Conservation (phyloP, 164 flowering plant genomes). For the Sedum album region DNA sequence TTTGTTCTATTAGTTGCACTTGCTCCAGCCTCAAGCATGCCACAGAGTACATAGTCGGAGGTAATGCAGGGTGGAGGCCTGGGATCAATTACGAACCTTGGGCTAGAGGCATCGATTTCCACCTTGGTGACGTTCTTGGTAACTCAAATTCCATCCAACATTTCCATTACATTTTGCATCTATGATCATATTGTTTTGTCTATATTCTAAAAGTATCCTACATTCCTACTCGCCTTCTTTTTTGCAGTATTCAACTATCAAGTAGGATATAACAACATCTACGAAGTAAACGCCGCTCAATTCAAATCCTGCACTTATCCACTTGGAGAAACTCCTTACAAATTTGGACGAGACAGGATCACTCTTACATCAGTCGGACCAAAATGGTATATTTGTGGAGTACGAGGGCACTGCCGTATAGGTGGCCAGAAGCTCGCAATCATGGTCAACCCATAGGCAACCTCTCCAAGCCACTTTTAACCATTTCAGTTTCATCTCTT, state of each 20-base stretch:
- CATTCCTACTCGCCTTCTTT: too few relatives aligned
- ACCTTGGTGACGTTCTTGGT: slow-evolving; percentile 8
- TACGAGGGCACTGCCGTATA: too few relatives aligned
- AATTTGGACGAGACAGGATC: background rate
- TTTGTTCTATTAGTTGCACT: background rate
- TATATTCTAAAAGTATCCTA: too few relatives aligned
- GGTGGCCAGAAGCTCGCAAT: too few relatives aligned
- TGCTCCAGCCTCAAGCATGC: background rate
- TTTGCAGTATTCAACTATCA: slow-evolving; percentile 12
- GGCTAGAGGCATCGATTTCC: slow-evolving; percentile 11
- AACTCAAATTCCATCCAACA: background rate
- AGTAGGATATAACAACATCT: slow-evolving; percentile 5
- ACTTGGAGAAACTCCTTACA: background rate
- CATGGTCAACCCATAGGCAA: too few relatives aligned
- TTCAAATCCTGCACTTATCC: background rate
- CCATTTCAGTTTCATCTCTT: too few relatives aligned
- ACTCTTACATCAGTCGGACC: background rate
- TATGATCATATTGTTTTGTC: too few relatives aligned
- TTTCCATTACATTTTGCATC: too few relatives aligned
- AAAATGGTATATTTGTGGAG: too few relatives aligned
- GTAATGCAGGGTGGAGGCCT: background rate
- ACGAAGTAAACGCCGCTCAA: background rate
- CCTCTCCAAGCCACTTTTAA: too few relatives aligned
- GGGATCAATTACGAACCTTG: slow-evolving; percentile 6
- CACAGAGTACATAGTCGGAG: slow-evolving; percentile 4